These are phyloP conservation scores for Millerago galiae DNA, from an alignment of 805 yeast species.

Conservation along the genomic window DNA sequence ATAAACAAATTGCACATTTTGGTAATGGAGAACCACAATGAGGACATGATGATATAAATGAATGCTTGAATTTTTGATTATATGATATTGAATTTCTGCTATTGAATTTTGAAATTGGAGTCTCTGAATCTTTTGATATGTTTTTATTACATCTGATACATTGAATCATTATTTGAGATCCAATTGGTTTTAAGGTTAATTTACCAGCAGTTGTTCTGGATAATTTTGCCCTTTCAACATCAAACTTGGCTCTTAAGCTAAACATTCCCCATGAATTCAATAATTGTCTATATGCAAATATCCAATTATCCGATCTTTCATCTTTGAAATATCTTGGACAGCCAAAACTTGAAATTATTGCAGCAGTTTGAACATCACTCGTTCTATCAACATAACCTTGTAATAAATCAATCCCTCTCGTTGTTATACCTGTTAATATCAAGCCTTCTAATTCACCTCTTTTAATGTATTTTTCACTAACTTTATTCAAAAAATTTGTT, in stretches of 20 bases:
- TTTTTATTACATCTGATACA: constrained; percentile 80
- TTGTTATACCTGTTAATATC: constrained; percentile 87
- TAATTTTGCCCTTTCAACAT: constrained; percentile 65
- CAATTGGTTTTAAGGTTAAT: constrained; percentile 42
- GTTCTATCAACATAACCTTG: constrained; percentile 87
- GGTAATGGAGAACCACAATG: constrained; percentile 87
- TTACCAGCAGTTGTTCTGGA: constrained; percentile 47
- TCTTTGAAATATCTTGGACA: constrained; percentile 80
- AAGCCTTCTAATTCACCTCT: constrained; percentile 90
- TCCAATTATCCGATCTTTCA: constrained; percentile 71
- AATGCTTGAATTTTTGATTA: constrained; percentile 8
- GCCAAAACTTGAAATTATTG: constrained; percentile 72
- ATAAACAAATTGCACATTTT: constrained; percentile 81
- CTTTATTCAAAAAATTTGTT: constrained; percentile 59
- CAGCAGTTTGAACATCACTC: constrained; percentile 87
- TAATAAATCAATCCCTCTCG: constrained; percentile 69
- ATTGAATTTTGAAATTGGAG: constrained; percentile 4
- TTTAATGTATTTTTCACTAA: constrained; percentile 63
- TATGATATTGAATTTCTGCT: constrained; percentile 5
- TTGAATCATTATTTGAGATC: constrained; percentile 74
- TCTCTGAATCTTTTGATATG: constrained; percentile 35
- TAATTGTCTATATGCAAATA: constrained; percentile 56
- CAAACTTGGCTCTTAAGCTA: constrained; percentile 75
- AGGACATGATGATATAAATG: constrained; percentile 44
- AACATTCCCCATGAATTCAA: constrained; percentile 79